A percentile compares a stretch with the other conserved stretches of the same genome.
These are phyloP conservation scores for Debaryomyces prosopidis DNA, from an alignment of 805 yeast genomes.

Conservation along the genomic window DNA sequence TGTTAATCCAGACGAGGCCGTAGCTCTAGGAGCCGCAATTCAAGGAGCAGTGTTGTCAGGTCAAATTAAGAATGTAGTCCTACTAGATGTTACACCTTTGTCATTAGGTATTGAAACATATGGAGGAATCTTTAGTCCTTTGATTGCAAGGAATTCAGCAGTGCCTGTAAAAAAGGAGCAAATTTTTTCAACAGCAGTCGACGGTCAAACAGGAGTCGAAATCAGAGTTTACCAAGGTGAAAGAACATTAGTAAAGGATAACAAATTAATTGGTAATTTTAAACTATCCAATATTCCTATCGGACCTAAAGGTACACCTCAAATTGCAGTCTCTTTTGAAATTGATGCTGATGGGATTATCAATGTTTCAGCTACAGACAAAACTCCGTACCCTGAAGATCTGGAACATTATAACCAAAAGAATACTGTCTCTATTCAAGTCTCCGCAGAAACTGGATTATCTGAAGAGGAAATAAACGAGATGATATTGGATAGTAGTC, in stretches of 20 bases:
- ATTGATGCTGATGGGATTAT: slow-evolving; percentile 80
- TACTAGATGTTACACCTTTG: slow-evolving; percentile 81
- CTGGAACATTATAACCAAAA: slow-evolving; percentile 43
- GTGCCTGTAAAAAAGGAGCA: slow-evolving; percentile 77
- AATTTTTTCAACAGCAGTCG: slow-evolving; percentile 78
- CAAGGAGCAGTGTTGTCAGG: slow-evolving; percentile 88
- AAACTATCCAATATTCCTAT: slow-evolving; percentile 71
- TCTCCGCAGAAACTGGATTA: slow-evolving; percentile 68
- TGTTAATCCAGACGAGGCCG: slow-evolving; percentile 92
- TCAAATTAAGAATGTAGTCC: slow-evolving; percentile 73
- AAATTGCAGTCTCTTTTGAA: slow-evolving; percentile 73
- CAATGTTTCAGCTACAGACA: slow-evolving; percentile 59
- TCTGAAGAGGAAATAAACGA: slow-evolving; percentile 66
- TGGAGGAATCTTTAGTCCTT: slow-evolving; percentile 80
- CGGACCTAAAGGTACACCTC: slow-evolving; percentile 79
- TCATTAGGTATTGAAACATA: slow-evolving; percentile 83
- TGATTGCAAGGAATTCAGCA: slow-evolving; percentile 75
- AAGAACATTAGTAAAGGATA: slow-evolving; percentile 73
- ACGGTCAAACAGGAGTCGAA: slow-evolving; percentile 82
- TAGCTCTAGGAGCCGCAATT: slow-evolving; percentile 86
- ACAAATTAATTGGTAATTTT: slow-evolving; percentile 75
- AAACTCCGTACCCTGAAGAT: slow-evolving; percentile 40
- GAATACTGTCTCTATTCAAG: slow-evolving; percentile 60
- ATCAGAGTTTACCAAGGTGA: slow-evolving; percentile 82
- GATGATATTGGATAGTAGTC: slow-evolving; percentile 66